phyloP scores from a whole-genome alignment of 2,329 filamentous ascomycete genomes.

The Metarhizium sp. region DNA sequence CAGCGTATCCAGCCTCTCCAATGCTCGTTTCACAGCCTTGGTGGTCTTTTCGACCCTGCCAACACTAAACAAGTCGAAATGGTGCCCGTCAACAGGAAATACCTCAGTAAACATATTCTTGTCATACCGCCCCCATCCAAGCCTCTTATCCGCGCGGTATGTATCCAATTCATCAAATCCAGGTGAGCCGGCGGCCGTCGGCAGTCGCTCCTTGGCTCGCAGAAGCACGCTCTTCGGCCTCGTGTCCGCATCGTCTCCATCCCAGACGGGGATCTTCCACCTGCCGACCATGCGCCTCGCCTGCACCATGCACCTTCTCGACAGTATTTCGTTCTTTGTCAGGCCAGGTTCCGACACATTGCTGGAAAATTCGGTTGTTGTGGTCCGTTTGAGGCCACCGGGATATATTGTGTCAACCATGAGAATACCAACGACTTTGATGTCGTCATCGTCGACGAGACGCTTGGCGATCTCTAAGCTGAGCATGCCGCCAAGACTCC shows the following conservation, averaged over 20 bases:
- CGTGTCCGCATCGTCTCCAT: slow-evolving; percentile 12
- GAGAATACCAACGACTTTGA: slow-evolving; percentile 39
- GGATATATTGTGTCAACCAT: slow-evolving; percentile 43
- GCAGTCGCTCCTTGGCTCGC: slow-evolving; percentile 32
- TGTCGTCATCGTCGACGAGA: slow-evolving; percentile 23
- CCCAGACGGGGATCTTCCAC: slow-evolving; percentile 33
- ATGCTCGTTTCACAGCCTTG: slow-evolving; percentile 12
- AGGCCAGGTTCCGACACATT: slow-evolving; percentile 18
- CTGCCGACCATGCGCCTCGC: slow-evolving; percentile 28
- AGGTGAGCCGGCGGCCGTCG: slow-evolving; percentile 15
- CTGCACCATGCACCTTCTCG: slow-evolving; percentile 31
- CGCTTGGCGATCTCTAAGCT: slow-evolving; percentile 40
- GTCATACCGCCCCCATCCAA: slow-evolving; percentile 42
- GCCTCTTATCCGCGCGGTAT: slow-evolving; percentile 27
- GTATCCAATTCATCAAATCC: slow-evolving; percentile 29
- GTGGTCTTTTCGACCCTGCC: slow-evolving; percentile 19
- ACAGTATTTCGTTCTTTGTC: slow-evolving; percentile 24
- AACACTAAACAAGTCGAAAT: slow-evolving; percentile 37
- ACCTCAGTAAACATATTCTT: slow-evolving; percentile 33
- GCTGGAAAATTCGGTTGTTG: slow-evolving; percentile 4
- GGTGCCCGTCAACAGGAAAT: slow-evolving; percentile 40
- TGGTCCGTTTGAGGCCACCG: slow-evolving; percentile 4
- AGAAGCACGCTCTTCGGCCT: slow-evolving; percentile 35
- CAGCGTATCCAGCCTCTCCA: slow-evolving; percentile 4
- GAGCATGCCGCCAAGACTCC: slow-evolving; percentile 45